Conservation (phyloP, 208 protist genomes). For the Trypanosomatidae sp. region DNA sequence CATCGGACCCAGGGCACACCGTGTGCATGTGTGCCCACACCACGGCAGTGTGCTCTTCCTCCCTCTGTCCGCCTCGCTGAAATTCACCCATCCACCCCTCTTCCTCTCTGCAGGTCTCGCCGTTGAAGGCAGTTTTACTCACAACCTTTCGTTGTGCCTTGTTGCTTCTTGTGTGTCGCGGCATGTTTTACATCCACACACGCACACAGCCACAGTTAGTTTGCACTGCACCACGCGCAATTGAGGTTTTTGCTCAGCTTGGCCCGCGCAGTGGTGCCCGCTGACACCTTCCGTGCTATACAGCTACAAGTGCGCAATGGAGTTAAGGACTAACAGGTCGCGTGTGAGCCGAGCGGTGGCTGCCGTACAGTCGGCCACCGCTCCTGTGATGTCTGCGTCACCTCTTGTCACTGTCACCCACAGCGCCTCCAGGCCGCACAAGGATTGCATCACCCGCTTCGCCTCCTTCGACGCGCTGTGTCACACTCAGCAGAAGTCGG, state of each 20-base stretch:
- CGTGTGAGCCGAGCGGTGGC: conserved; percentile 67
- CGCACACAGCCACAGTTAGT: neutral
- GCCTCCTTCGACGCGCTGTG: conserved; percentile 33
- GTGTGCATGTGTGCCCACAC: neutral
- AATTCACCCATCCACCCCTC: neutral
- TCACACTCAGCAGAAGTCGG: conserved; percentile 20
- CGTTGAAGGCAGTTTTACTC: neutral
- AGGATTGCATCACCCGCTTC: conserved; percentile 35
- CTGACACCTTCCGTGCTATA: no score
- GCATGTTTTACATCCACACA: neutral
- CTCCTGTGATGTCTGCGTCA: conserved; percentile 16
- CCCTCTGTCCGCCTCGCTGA: neutral
- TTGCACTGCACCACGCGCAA: neutral
- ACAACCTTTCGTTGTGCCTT: neutral
- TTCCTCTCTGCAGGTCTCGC: neutral
- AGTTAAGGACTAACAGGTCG: conserved; percentile 8
- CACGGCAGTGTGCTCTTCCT: neutral
- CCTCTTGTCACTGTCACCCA: conserved; percentile 15
- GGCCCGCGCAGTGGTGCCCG: neutral
- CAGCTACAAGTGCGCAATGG: conserved; percentile 1
- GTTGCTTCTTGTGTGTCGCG: neutral
- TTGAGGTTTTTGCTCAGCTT: neutral
- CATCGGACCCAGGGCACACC: neutral
- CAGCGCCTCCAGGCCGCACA: neutral
- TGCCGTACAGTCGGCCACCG: conserved; percentile 43